Conservation (phyloP, 2,329 filamentous ascomycete species). For the Eurotiales sp. region DNA sequence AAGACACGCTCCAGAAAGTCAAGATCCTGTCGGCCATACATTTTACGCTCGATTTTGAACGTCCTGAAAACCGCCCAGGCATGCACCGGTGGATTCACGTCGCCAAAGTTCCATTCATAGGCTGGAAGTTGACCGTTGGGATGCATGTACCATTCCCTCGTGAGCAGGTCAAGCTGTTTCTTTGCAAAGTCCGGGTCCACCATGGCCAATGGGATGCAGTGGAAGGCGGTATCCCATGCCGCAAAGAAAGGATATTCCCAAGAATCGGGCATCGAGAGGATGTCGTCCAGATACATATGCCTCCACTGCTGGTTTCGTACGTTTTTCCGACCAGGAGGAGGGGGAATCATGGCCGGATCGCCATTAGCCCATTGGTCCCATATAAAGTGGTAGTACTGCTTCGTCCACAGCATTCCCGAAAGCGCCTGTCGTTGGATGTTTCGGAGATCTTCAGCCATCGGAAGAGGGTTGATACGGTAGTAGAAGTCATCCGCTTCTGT, state of each 20-base stretch:
- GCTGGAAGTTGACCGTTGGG: conserved; percentile 93
- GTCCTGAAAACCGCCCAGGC: conserved; percentile 93
- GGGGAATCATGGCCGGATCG: conserved; percentile 82
- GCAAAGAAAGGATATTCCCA: conserved; percentile 99
- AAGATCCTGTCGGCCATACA: conserved; percentile 90
- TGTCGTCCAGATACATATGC: conserved; percentile 91
- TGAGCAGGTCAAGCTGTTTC: conserved; percentile 95
- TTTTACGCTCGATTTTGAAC: conserved; percentile 97
- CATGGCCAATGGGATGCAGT: conserved; percentile 94
- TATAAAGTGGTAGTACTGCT: conserved; percentile 94
- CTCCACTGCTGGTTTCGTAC: conserved; percentile 89
- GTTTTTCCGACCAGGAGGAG: conserved; percentile 72
- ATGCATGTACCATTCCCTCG: conserved; percentile 97
- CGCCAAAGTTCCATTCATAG: conserved; percentile 96
- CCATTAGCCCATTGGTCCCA: conserved; percentile 98
- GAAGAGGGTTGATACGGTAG: conserved; percentile 84
- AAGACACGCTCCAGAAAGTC: conserved; percentile 96
- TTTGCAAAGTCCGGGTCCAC: conserved; percentile 97
- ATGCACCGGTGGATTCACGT: conserved; percentile 94
- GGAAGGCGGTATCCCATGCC: conserved; percentile 95
- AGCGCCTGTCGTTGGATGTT: conserved; percentile 95
- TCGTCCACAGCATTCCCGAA: conserved; percentile 97
- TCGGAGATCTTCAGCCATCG: conserved; percentile 87
- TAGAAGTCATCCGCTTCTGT: conserved; percentile 97
- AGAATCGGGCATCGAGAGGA: conserved; percentile 95